Evolutionary conservation across 2,329 filamentous ascomycete species (phyloP).

Genomic region (Phoma sp.): DNA sequence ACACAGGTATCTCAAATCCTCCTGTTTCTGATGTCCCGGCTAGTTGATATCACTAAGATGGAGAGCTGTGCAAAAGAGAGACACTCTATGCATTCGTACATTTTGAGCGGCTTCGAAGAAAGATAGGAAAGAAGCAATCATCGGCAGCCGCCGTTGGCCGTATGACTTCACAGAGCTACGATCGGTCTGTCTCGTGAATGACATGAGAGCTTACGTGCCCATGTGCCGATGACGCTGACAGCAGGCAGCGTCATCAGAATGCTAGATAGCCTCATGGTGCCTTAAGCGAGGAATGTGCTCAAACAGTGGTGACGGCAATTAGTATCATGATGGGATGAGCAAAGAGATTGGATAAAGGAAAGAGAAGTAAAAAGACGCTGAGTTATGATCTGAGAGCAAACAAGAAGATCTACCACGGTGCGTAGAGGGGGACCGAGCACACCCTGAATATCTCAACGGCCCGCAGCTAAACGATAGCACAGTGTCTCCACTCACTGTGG

Average conservation of each 20-base stretch:
- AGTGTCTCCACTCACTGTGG: neutral
- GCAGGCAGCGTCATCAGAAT: conserved; percentile 1
- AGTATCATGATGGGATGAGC: neutral
- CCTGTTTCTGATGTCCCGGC: neutral
- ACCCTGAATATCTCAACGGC: conserved; percentile 10
- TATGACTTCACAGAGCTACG: neutral
- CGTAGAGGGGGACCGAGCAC: conserved; percentile 7
- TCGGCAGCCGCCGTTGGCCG: neutral
- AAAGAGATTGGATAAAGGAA: neutral
- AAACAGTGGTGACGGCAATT: neutral
- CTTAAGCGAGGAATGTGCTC: conserved; percentile 5
- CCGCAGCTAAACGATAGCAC: conserved; percentile 3
- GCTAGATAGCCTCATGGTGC: neutral
- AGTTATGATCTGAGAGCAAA: neutral
- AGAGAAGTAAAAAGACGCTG: neutral
- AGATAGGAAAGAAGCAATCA: neutral
- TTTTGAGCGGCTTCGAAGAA: neutral
- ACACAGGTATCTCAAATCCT: neutral
- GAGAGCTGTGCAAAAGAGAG: neutral
- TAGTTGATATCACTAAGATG: neutral
- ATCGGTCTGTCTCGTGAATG: conserved; percentile 9
- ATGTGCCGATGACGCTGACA: neutral
- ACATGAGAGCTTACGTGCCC: conserved; percentile 5
- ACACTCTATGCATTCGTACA: neutral
- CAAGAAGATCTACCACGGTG: neutral